Conservation (phyloP, 2,329 filamentous ascomycete genomes). For the Pseudopyricularia javanii region DNA sequence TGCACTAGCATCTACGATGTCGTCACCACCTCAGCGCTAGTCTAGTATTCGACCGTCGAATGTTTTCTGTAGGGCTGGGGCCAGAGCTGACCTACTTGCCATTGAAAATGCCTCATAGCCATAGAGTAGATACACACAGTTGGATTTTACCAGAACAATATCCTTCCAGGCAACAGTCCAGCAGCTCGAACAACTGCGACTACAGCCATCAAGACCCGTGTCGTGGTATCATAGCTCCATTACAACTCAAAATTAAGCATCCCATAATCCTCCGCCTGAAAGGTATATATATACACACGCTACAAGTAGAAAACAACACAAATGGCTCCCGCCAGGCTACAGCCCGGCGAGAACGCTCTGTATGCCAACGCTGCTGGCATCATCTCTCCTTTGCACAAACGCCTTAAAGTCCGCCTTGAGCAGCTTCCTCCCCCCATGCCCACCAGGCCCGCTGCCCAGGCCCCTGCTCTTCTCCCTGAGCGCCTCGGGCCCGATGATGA, state of each 20-base stretch:
- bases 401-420: constrained; percentile 63
- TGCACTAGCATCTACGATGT: too few relatives aligned
- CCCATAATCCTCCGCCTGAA: constrained; percentile 17
- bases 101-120: too few relatives aligned
- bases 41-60: too few relatives aligned
- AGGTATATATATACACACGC: background rate
- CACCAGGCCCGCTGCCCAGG: constrained; percentile 29
- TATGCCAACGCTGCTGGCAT: constrained; percentile 52
- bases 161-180: too few relatives aligned
- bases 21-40: too few relatives aligned
- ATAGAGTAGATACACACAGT: too few relatives aligned
- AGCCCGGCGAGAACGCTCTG: constrained; percentile 12
- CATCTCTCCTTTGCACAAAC: constrained; percentile 77
- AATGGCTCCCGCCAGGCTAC: constrained; percentile 5
- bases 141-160: too few relatives aligned
- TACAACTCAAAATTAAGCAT: background rate
- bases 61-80: too few relatives aligned
- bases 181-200: too few relatives aligned
- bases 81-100: too few relatives aligned
- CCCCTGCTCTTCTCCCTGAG: constrained; percentile 58
- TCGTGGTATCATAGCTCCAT: background rate
- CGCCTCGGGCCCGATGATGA: constrained; percentile 80
- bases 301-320: background rate
- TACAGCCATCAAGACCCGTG: background rate
- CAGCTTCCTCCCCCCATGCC: constrained; percentile 35